These are phyloP conservation scores for Zangia roseola DNA, from an alignment of 768 basidiomycete genomes.

Conservation along the genomic window DNA sequence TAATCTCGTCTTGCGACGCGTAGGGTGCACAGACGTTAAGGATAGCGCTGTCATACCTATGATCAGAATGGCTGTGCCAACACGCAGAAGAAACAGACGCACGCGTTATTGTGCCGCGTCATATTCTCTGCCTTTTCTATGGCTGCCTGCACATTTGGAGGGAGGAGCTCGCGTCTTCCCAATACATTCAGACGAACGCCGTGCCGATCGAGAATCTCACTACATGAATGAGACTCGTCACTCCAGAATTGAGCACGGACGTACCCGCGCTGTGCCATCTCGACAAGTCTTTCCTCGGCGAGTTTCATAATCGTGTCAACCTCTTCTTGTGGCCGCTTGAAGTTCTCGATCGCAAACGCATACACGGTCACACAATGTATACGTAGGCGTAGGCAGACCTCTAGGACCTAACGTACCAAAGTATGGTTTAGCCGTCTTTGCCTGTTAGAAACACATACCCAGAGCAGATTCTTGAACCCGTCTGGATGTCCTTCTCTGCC, in stretches of 20 bases:
- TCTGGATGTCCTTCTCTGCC: conserved; percentile 78
- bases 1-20: conserved; percentile 88
- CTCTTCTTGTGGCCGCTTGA: conserved; percentile 82
- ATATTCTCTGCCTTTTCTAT: conserved; percentile 69
- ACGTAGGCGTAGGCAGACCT: conserved; percentile 78
- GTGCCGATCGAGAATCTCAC: conserved; percentile 76
- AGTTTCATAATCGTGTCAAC: conserved; percentile 87
- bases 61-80: neutral
- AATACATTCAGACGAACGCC: conserved; percentile 84
- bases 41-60: conserved; percentile 59
- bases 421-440: neutral
- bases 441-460: conserved; percentile 50
- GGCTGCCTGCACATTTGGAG: conserved; percentile 67
- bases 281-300: conserved; percentile 72
- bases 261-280: conserved; percentile 81
- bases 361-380: conserved; percentile 90
- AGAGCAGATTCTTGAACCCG: conserved; percentile 76
- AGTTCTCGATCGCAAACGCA: conserved; percentile 98
- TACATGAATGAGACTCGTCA: conserved; percentile 27
- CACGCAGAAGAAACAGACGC: neutral
- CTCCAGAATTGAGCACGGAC: conserved; percentile 22
- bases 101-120: conserved; percentile 76
- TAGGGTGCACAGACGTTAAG: conserved; percentile 95
- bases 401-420: conserved; percentile 58
- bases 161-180: conserved; percentile 74